These are phyloP conservation scores for Eucalyptus rudis DNA, from an alignment of 345 rosid genomes.

Conservation along the genomic window DNA sequence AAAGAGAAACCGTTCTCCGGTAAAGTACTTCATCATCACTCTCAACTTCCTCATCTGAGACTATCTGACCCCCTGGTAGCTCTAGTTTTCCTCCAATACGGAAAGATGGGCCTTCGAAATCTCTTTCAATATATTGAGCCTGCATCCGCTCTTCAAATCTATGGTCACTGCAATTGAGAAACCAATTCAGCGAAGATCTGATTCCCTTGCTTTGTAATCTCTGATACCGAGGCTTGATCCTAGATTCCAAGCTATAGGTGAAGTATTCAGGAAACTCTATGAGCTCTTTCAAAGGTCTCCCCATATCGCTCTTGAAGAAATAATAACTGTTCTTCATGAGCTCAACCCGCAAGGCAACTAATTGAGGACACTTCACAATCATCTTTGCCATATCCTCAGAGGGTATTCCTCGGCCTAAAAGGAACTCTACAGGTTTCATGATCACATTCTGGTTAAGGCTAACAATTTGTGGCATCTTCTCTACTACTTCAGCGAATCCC, in stretches of 20 bases:
- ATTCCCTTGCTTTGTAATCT: conserved; percentile 61
- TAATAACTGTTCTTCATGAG: conserved; percentile 83
- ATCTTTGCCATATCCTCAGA: conserved; percentile 51
- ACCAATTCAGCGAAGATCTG: conserved; percentile 71
- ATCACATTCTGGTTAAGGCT: conserved; percentile 74
- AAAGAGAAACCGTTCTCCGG: conserved; percentile 38
- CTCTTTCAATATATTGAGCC: conserved; percentile 65
- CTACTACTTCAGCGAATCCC: conserved; percentile 56
- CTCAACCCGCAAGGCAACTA: conserved; percentile 41
- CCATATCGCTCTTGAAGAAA: conserved; percentile 78
- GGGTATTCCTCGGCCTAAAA: conserved; percentile 54
- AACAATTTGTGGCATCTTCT: conserved; percentile 88
- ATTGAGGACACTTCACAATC: conserved; percentile 79
- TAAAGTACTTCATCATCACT: conserved; percentile 65
- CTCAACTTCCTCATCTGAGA: conserved; percentile 70
- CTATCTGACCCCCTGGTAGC: conserved; percentile 51
- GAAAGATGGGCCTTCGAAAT: conserved; percentile 51
- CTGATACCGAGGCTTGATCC: conserved; percentile 86
- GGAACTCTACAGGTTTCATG: conserved; percentile 74
- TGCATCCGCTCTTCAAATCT: conserved; percentile 80
- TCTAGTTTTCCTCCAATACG: conserved; percentile 72
- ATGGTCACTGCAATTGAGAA: conserved; percentile 86
- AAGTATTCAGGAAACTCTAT: conserved; percentile 84
- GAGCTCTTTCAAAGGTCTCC: conserved; percentile 70
- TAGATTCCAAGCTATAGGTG: conserved; percentile 87